Evolutionary conservation across 2,329 filamentous ascomycete genomes (phyloP), one percentile per base, ranked within the genome.

Genomic region (Alternaria sp.): DNA sequence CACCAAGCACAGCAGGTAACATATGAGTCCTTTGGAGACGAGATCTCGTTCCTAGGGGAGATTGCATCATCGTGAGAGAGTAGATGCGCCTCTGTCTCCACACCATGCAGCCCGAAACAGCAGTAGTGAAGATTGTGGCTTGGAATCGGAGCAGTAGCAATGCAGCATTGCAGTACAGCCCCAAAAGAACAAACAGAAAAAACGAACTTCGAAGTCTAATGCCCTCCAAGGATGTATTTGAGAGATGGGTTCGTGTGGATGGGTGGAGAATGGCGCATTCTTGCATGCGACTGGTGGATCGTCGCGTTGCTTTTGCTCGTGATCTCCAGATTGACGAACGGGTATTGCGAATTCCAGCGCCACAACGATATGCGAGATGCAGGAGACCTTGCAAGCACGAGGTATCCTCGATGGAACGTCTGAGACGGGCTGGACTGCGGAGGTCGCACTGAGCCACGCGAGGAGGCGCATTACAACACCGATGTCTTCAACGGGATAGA

Each of bases 261-360:
- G 49, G 49, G 44, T 55, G 51, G 51, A 43, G 58, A 33, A 25
- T 33, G 41, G 46, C 47, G 50, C 47, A 25, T 23, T 25, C 26
- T 26, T 51, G 44, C 43, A 43, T 47, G 20, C 46, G n/a, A 37
- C 15, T 44, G 46, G 21, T 28, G 11, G 15, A 41, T n/a, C 47
- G 21, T 18, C 14, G 15, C 23, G 26, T 62, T 62, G 60, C 46
- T 62, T 62, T 62, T 62, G 9, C n/a, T 58, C 30, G 44, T 44
- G 55, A 62, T 62, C 43, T 46, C 30, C 49, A 37, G 49, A 46
- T 37, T 55, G 33, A 43, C 55, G 55, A 58, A 53, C 55, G 41
- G 60, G 46, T 47, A 26, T 44, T 45, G 14, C 55, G 43, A 44
- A 49, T 44, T 25, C 25, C 49, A 59, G 49, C 55, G 56, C 49